Base-by-base conservation (phyloP, 345 rosid genomes). In the Firmiana major region DNA sequence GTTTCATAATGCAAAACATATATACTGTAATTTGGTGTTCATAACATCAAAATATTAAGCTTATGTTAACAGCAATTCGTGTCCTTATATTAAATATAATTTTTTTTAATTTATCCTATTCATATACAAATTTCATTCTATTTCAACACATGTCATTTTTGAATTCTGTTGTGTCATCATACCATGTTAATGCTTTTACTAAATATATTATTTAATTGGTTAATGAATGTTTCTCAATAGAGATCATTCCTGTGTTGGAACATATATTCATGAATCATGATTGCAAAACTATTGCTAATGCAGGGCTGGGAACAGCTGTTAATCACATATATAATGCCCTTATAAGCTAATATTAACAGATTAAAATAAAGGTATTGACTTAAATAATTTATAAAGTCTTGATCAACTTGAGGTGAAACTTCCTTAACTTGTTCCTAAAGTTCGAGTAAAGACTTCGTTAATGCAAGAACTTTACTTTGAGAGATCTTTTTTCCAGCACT, bases 301-400 rank as follows among this genome's bases (percentile, higher is more conserved):
- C 28, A 66, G 51, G 51, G 31, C 64, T 66, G 31, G 51, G 71
- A 66, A 66, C 51, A 40, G 71, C 31, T 66, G 28, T 66, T 42
- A 66, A 49, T 49, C 55, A 49, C 15, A 49, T 49, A 45, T 46
- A 46, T 46, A 28, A 8, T 60, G 65, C 10, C 43, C 21, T 26
- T 63, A 31, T 63, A 63, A 63, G 16, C 11, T 34, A 63, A 2
- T 63, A 62, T 28, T 28, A 63, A 63, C 67, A 31, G 4, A 34
- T 6, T 63, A 34, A 31, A 16, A 16, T 10, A 28, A 60, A 60
- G 16, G 0, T 26, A 28, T 60, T 60, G 36, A 26, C 6, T 11
- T 45, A 10, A 9, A 9, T 57, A 22, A 13, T 26, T 60, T 60
- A 12, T 28, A 26, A 60, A 26, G 19, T 36, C 16, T 26, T 15